Evolutionary conservation across 2,329 filamentous ascomycete species (phyloP).

Genomic region (Pyricularia sp.): DNA sequence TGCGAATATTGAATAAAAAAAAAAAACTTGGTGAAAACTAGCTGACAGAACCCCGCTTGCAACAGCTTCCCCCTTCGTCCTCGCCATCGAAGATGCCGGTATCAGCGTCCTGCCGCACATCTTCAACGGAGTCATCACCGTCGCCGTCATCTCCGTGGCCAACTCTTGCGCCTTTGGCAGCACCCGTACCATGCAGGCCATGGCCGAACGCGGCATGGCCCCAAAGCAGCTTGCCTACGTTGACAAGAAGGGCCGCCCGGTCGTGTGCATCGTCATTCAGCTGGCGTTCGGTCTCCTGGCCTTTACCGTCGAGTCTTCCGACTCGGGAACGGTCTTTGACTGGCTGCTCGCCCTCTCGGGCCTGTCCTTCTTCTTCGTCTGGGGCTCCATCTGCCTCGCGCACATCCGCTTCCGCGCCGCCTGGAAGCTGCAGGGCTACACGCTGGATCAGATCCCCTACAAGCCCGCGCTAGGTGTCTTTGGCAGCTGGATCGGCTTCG

Average conservation of each 20-base stretch:
- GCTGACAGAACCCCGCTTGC: neutral
- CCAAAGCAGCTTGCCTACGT: conserved; percentile 46
- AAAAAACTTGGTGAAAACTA: neutral
- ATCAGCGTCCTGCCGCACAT: conserved; percentile 37
- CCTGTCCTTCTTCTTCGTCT: conserved; percentile 62
- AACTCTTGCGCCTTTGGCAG: conserved; percentile 38
- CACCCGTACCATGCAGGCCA: conserved; percentile 36
- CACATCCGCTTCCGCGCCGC: conserved; percentile 53
- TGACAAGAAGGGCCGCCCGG: conserved; percentile 46
- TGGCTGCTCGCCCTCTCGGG: conserved; percentile 62
- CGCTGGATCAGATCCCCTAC: conserved; percentile 34
- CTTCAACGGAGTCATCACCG: conserved; percentile 39
- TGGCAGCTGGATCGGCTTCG: conserved; percentile 57
- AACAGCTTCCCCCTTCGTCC: conserved; percentile 32
- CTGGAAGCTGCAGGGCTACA: conserved; percentile 46
- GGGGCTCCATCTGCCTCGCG: conserved; percentile 53
- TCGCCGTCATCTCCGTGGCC: conserved; percentile 38
- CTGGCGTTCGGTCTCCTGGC: conserved; percentile 46
- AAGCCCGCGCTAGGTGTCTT: conserved; percentile 39
- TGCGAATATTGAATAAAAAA: neutral
- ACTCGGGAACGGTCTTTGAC: conserved; percentile 36
- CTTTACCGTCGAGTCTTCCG: conserved; percentile 36
- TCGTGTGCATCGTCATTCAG: conserved; percentile 38
- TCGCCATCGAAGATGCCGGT: conserved; percentile 36
- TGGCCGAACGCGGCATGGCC: conserved; percentile 35